Conservation (phyloP, 163 green algal species). For the Scenedesmus sp. region DNA sequence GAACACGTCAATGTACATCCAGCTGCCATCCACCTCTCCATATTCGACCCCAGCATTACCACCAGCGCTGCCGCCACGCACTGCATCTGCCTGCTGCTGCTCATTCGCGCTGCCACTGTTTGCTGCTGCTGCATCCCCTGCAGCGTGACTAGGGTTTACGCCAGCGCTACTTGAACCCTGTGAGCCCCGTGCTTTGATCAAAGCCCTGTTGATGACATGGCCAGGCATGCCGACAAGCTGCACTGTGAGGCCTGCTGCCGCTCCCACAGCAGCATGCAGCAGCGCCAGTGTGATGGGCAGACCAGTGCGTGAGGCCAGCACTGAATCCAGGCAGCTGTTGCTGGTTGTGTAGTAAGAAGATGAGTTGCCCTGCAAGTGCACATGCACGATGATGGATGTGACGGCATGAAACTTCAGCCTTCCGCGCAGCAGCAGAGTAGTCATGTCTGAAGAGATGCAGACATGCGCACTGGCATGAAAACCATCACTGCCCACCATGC, state of each 20-base stretch:
- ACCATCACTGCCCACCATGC: neutral
- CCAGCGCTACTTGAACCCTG: neutral
- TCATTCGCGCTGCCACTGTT: neutral
- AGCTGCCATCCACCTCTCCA: neutral
- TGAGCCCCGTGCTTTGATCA: neutral
- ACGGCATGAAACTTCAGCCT: too few species aligned
- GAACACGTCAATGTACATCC: conserved; percentile 42
- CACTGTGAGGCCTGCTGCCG: neutral
- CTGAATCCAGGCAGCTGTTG: conserved; percentile 41
- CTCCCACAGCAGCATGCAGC: conserved; percentile 24
- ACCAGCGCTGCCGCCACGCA: neutral
- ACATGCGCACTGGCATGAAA: too few species aligned
- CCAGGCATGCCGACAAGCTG: conserved; percentile 37
- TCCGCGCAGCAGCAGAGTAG: neutral
- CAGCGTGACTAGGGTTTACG: neutral
- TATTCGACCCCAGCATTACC: neutral
- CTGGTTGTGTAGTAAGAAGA: neutral
- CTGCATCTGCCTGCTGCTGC: neutral
- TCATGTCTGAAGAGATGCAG: too few species aligned
- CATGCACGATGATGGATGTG: neutral
- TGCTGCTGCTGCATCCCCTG: neutral
- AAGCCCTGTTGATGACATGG: conserved; percentile 37
- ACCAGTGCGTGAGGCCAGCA: conserved; percentile 13
- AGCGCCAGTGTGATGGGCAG: conserved; percentile 40
- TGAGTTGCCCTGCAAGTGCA: conserved; percentile 17